A percentile compares a stretch with the other conserved stretches of the same genome.
These are phyloP conservation scores for Anisodus acutangulus DNA, from an alignment of 257 asterid genomes.

Conservation along the genomic window DNA sequence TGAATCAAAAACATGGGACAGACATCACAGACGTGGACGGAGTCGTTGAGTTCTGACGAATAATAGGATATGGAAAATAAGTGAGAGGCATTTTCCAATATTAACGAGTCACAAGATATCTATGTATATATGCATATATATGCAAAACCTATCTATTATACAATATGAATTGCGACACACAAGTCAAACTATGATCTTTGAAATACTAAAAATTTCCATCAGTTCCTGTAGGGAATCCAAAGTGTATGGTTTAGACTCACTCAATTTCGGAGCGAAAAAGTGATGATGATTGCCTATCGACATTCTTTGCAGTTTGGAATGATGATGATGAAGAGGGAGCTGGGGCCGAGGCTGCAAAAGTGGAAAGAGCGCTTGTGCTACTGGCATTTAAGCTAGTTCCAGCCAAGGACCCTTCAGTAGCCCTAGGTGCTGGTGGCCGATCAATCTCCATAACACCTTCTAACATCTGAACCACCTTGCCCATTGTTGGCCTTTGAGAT, in stretches of 20 bases:
- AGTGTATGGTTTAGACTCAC: conserved; percentile 21
- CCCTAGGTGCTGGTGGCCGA: conserved; percentile 73
- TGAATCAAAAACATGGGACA: not conserved
- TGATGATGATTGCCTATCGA: conserved; percentile 52
- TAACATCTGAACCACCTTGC: conserved; percentile 89
- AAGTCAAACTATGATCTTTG: not conserved
- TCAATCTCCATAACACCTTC: conserved; percentile 70
- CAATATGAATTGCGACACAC: not conserved
- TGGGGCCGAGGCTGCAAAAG: conserved; percentile 57
- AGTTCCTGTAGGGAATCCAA: not conserved
- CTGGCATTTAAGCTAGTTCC: conserved; percentile 47
- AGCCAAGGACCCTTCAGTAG: conserved; percentile 56
- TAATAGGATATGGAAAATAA: not conserved
- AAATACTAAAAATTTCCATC: not conserved
- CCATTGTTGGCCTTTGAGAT: conserved; percentile 85
- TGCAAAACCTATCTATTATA: conserved; percentile 4
- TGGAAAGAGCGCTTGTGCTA: conserved; percentile 56
- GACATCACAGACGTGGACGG: not conserved
- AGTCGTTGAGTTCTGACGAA: not conserved
- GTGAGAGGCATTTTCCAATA: not conserved
- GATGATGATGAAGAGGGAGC: conserved; percentile 64
- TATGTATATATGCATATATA: not conserved
- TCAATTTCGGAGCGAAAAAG: conserved; percentile 39
- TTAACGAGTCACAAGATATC: not conserved
- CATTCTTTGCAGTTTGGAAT: conserved; percentile 46